Conservation (phyloP, 148 eudicot species). For the Polygonum aviculare region DNA sequence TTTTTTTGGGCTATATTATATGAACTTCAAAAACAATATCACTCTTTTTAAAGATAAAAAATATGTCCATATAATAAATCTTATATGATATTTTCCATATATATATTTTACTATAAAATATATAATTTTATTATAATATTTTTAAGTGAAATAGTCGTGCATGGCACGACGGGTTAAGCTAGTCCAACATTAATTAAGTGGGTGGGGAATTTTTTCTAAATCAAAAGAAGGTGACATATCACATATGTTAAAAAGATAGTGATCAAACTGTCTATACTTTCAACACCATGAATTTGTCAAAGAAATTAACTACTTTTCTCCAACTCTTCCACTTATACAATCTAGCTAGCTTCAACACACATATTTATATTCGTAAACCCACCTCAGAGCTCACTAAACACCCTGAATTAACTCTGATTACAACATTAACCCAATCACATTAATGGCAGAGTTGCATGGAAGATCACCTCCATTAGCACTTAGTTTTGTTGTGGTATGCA, state of each 20-base stretch:
- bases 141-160: no score
- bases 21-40: no score
- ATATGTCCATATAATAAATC: no score
- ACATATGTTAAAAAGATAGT: not conserved
- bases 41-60: no score
- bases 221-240: no score
- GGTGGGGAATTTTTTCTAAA: no score
- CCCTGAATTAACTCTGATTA: not conserved
- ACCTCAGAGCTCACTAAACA: not conserved
- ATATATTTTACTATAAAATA: no score
- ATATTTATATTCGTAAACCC: not conserved
- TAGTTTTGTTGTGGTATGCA: not conserved
- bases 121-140: no score
- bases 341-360: not conserved
- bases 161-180: no score
- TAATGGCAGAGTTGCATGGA: not conserved
- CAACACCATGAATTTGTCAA: not conserved
- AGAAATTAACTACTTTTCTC: not conserved
- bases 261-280: not conserved
- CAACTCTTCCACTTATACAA: not conserved
- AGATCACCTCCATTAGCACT: not conserved
- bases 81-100: no score
- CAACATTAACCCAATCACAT: not conserved
- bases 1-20: no score
- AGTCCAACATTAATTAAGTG: no score